Evolutionary conservation across 805 yeast species (phyloP).

Genomic region (Yarrowia porcina): DNA sequence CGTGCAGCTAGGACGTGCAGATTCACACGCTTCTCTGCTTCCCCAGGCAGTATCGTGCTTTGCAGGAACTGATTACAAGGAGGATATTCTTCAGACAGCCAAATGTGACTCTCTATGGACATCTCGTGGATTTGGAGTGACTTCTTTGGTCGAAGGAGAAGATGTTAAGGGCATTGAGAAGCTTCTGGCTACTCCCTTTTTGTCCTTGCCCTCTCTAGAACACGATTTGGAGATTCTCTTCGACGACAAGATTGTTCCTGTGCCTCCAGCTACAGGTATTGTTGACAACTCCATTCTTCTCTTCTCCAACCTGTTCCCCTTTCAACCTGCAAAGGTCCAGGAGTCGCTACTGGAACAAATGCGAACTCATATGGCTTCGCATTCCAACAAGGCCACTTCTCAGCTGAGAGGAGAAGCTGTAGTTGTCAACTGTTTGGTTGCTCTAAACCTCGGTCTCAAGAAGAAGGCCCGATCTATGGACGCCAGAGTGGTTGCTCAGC

Average conservation of each 20-base stretch:
- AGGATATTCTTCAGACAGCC: conserved; percentile 1
- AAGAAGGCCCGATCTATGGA: conserved; percentile 11
- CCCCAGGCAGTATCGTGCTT: conserved; percentile 17
- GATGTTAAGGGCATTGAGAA: conserved; percentile 43
- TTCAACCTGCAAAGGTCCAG: conserved; percentile 73
- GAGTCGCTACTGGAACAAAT: conserved; percentile 82
- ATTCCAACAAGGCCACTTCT: conserved; percentile 13
- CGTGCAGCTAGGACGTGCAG: conserved; percentile 33
- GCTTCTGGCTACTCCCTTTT: conserved; percentile 37
- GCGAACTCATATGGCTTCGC: conserved; percentile 46
- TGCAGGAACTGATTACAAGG: conserved; percentile 9
- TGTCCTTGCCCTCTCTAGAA: conserved; percentile 28
- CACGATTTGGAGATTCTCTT: conserved; percentile 13
- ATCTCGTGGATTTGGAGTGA: conserved; percentile 13
- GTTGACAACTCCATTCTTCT: conserved; percentile 79
- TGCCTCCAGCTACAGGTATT: conserved; percentile 46
- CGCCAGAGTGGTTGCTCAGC: conserved; percentile 43
- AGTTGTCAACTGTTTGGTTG: conserved; percentile 58
- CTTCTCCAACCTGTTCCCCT: conserved; percentile 66
- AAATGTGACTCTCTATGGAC: conserved; percentile 20
- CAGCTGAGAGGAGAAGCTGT: conserved; percentile 44
- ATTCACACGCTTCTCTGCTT: conserved; percentile 15
- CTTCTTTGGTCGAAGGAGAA: conserved; percentile 31
- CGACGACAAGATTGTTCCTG: conserved; percentile 28
- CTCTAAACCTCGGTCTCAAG: conserved; percentile 53